These are phyloP conservation scores for Corylus avellana DNA, from an alignment of 306 rosid species.

Conservation along the genomic window DNA sequence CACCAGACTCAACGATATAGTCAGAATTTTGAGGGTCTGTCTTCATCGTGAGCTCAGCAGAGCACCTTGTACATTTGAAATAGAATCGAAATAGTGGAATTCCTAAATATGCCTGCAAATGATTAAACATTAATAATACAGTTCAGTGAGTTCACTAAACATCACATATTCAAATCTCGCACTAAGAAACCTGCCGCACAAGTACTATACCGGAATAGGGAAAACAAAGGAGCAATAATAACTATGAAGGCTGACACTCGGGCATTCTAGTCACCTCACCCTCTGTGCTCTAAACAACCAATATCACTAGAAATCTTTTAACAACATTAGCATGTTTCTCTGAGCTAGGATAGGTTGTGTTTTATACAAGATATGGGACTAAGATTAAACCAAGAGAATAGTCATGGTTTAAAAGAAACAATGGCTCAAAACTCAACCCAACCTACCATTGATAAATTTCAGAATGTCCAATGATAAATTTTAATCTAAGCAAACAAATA, in stretches of 20 bases:
- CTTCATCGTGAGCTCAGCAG: constrained; percentile 83
- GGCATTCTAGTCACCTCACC: background rate
- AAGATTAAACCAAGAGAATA: background rate
- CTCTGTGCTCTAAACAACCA: background rate
- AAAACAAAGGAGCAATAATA: background rate
- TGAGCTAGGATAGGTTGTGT: background rate
- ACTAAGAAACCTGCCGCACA: constrained; percentile 3
- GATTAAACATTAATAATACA: background rate
- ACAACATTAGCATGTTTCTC: background rate
- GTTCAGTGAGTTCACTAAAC: background rate
- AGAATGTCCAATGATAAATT: background rate
- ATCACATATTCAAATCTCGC: constrained; percentile 15
- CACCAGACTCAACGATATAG: constrained; percentile 82
- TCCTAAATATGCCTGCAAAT: constrained; percentile 76
- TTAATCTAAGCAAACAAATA: background rate
- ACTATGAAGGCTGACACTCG: background rate
- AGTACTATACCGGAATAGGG: background rate
- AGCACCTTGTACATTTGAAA: constrained; percentile 85
- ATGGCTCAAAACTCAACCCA: background rate
- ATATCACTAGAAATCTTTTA: background rate
- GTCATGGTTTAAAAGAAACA: background rate
- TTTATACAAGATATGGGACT: background rate
- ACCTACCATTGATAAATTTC: background rate
- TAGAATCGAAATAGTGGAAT: constrained; percentile 84
- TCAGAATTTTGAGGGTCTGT: constrained; percentile 92